Percentiles rank a stretch among this genome's conserved stretches.
Evolutionary conservation across 768 basidiomycete genomes (phyloP).

Genomic region (Mycena chlorophos): DNA sequence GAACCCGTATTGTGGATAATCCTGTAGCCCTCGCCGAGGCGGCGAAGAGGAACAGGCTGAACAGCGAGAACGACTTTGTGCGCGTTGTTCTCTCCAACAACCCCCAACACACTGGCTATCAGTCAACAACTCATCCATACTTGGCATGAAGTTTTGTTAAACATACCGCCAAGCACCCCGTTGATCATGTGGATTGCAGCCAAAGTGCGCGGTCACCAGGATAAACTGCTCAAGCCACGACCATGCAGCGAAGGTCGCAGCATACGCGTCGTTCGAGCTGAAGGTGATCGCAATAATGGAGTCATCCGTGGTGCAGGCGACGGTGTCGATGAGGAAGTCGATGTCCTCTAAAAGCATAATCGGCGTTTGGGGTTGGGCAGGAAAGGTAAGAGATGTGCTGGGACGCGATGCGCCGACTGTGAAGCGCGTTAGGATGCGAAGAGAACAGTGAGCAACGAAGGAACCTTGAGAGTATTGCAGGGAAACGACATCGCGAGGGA

Average conservation of each 20-base stretch:
- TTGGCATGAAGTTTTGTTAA: background rate
- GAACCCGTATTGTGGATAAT: constrained; percentile 7
- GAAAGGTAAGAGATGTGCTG: constrained; percentile 9
- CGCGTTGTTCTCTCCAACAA: background rate
- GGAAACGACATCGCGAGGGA: constrained; percentile 6
- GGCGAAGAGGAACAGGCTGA: background rate
- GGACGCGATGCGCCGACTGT: background rate
- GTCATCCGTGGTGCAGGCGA: constrained; percentile 1
- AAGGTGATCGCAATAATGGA: background rate
- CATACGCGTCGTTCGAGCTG: constrained; percentile 6
- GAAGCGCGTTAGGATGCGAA: background rate
- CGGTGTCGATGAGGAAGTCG: constrained; percentile 3
- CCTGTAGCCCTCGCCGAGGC: constrained; percentile 3
- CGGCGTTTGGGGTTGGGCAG: constrained; percentile 7
- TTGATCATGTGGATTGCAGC: constrained; percentile 13
- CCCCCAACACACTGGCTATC: constrained; percentile 3
- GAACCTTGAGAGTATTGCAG: constrained; percentile 9
- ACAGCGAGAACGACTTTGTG: constrained; percentile 3
- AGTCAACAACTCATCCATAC: background rate
- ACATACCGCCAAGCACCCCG: constrained; percentile 15
- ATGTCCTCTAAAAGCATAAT: constrained; percentile 11
- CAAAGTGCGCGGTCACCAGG: constrained; percentile 7
- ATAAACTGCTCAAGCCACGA: constrained; percentile 7
- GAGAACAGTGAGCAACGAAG: background rate
- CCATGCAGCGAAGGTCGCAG: constrained; percentile 5